Conservation (phyloP, 805 yeast genomes). For the Lipomyces orientalis region DNA sequence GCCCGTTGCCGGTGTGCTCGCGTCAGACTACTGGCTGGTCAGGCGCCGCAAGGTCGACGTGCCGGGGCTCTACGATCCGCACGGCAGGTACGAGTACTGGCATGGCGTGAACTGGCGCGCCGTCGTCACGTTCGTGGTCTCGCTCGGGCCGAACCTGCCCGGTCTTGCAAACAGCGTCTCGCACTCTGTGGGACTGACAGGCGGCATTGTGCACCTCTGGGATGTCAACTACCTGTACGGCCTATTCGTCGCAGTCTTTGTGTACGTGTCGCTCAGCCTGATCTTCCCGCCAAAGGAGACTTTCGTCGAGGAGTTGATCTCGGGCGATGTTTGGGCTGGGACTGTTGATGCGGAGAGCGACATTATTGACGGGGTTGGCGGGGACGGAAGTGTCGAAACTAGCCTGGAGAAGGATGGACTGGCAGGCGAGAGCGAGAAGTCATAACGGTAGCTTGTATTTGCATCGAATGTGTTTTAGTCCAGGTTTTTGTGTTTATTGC, state of each 20-base stretch:
- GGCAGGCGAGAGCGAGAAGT: neutral
- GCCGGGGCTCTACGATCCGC: constrained; percentile 36
- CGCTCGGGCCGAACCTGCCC: constrained; percentile 39
- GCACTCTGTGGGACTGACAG: constrained; percentile 18
- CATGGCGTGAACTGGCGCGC: constrained; percentile 55
- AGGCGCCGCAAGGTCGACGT: constrained; percentile 33
- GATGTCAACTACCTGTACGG: constrained; percentile 41
- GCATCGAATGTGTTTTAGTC: neutral
- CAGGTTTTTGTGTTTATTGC: neutral
- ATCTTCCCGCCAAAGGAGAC: constrained; percentile 35
- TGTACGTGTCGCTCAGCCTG: constrained; percentile 28
- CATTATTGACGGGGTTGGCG: constrained; percentile 1
- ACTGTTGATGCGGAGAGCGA: neutral
- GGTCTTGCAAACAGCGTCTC: constrained; percentile 40
- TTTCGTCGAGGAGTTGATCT: constrained; percentile 15
- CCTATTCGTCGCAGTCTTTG: constrained; percentile 29
- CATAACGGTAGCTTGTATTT: neutral
- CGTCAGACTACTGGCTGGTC: constrained; percentile 36
- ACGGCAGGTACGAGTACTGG: constrained; percentile 53
- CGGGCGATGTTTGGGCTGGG: constrained; percentile 23
- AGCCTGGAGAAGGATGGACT: neutral
- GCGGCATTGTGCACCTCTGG: constrained; percentile 40
- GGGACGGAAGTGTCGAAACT: neutral
- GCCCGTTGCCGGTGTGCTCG: constrained; percentile 35
- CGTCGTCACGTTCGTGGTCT: constrained; percentile 44